Evolutionary conservation across 1,284 basidiomycete genomes (phyloP).

Genomic region (Apiotrichum laibachii): DNA sequence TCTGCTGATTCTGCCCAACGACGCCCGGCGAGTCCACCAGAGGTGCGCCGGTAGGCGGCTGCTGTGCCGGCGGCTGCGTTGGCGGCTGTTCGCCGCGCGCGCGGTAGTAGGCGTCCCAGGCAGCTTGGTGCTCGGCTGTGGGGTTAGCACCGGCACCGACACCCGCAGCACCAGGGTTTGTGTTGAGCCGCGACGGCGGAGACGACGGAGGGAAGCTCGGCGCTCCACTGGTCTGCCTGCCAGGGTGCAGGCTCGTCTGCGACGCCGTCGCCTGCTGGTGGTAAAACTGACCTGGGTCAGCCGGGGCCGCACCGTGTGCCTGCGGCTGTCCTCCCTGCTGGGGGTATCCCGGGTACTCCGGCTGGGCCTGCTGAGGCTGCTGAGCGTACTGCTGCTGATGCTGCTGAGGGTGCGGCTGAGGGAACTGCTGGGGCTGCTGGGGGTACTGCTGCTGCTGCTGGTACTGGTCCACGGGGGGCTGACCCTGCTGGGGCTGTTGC

Average conservation of each 20-base stretch:
- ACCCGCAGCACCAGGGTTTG: constrained; percentile 39
- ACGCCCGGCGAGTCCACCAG: neutral
- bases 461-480: neutral
- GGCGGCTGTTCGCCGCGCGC: constrained; percentile 20
- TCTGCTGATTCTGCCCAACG: constrained; percentile 19
- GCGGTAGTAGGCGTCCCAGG: constrained; percentile 51
- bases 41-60: neutral
- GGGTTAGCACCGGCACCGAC: constrained; percentile 34
- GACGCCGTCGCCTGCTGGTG: constrained; percentile 6
- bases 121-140: constrained; percentile 39
- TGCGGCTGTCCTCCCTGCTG: constrained; percentile 17
- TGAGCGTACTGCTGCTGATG: neutral
- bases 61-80: neutral
- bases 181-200: constrained; percentile 25
- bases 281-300: constrained; percentile 11
- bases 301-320: constrained; percentile 1
- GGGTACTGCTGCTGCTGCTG: neutral
- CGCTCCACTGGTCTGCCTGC: constrained; percentile 15
- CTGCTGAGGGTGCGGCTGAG: constrained; percentile 3
- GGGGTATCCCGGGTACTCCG: constrained; percentile 8
- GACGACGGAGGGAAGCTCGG: constrained; percentile 29
- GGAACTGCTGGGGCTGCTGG: constrained; percentile 6
- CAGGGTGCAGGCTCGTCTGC: constrained; percentile 4
- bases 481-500: neutral
- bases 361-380: constrained; percentile 5